Percentiles rank a stretch among this genome's conserved stretches.
Conservation (phyloP, 2,329 filamentous ascomycete genomes). For the Chaetomium sp. region DNA sequence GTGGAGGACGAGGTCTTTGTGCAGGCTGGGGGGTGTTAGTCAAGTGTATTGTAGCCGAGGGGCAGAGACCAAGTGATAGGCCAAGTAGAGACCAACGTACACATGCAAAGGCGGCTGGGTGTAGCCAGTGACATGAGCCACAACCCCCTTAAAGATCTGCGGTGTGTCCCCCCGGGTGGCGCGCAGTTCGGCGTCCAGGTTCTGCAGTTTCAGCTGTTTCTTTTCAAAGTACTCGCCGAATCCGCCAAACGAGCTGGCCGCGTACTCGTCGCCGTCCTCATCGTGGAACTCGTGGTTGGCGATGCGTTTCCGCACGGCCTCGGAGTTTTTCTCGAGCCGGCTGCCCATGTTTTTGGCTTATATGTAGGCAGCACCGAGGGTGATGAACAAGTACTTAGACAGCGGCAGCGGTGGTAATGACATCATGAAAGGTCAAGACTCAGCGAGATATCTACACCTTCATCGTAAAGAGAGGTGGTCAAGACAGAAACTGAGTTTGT, state of each 20-base stretch:
- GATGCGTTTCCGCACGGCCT: slow-evolving; percentile 54
- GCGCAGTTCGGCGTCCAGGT: slow-evolving; percentile 78
- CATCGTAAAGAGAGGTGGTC: no score
- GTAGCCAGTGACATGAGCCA: slow-evolving; percentile 90
- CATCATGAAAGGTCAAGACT: slow-evolving; percentile 10
- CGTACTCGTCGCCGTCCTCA: slow-evolving; percentile 88
- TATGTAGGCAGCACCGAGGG: not conserved
- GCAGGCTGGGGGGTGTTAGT: slow-evolving; percentile 47
- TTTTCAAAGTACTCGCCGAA: slow-evolving; percentile 88
- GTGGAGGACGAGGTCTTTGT: slow-evolving; percentile 80
- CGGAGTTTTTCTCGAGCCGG: slow-evolving; percentile 57
- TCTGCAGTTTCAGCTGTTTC: slow-evolving; percentile 97
- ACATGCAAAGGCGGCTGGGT: slow-evolving; percentile 89
- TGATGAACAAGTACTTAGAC: slow-evolving; percentile 28
- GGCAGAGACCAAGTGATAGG: no score
- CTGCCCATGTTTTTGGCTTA: slow-evolving; percentile 45
- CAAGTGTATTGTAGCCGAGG: no score
- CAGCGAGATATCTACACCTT: no score
- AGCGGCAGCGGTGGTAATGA: slow-evolving; percentile 12
- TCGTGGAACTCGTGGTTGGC: slow-evolving; percentile 65
- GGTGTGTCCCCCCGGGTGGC: slow-evolving; percentile 63
- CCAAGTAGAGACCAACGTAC: slow-evolving; percentile 28
- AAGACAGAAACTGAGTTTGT: no score
- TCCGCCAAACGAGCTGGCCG: slow-evolving; percentile 77
- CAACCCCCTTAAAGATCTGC: slow-evolving; percentile 82